A percentile compares a stretch with the other conserved stretches of the same genome.
Evolutionary conservation across 257 asterid genomes (phyloP).

Genomic region (Agastache rugosa): DNA sequence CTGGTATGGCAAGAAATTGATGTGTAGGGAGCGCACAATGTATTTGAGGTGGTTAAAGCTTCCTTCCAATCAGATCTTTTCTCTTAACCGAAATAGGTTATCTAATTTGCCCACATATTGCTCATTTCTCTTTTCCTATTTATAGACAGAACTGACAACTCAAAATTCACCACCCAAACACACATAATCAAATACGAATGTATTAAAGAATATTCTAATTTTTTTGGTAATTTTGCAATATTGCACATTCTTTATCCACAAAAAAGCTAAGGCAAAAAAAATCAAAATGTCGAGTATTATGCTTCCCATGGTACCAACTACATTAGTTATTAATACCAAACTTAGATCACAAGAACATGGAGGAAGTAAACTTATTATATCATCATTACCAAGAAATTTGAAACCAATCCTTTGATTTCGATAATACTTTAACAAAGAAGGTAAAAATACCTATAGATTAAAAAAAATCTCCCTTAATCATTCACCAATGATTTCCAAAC

Average conservation of each 20-base stretch:
- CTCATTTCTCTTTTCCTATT: constrained; percentile 21
- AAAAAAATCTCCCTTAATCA: constrained; percentile 7
- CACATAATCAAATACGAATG: background rate
- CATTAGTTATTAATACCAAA: constrained; percentile 5
- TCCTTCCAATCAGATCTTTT: background rate
- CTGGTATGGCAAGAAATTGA: background rate
- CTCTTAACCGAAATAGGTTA: constrained; percentile 28
- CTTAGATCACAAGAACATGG: background rate
- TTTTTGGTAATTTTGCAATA: constrained; percentile 4
- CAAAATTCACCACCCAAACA: constrained; percentile 16
- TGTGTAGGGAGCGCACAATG: background rate
- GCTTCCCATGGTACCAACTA: constrained; percentile 20
- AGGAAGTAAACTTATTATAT: background rate
- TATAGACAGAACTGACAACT: constrained; percentile 20
- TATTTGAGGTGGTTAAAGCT: constrained; percentile 12
- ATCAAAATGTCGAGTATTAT: constrained; percentile 13
- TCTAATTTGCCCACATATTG: constrained; percentile 23
- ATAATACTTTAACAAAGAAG: constrained; percentile 20
- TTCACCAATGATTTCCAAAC: constrained; percentile 19
- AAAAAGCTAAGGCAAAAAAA: constrained; percentile 12
- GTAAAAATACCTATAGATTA: background rate
- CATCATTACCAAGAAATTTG: constrained; percentile 22
- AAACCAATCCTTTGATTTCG: constrained; percentile 19
- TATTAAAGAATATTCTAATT: background rate
- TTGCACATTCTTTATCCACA: constrained; percentile 24